Evolutionary conservation across 257 asterid genomes (phyloP), one percentile per base, ranked within the genome.

Genomic region (Fraxinus anomala): DNA sequence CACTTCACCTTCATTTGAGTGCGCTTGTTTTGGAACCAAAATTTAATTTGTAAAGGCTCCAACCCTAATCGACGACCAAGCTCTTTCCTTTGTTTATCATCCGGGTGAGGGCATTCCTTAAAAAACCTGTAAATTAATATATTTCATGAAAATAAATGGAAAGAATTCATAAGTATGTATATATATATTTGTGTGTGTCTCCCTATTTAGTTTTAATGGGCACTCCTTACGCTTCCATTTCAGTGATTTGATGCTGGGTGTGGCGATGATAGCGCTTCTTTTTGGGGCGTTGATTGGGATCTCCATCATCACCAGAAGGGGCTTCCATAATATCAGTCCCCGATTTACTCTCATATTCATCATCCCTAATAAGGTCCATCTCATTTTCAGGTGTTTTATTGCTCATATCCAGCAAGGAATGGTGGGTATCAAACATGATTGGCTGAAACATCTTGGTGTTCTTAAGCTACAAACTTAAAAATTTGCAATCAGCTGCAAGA

Each of bases 1-100:
- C 69, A 63, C 11, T 2, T 75, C 70, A 89, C 96, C 94, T 91
- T 91, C 94, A 91, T 91, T 72, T 91, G 97, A 0, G 98, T 94
- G 21, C 98, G 96, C 77, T 94, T 94, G 88, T 94, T 94, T 69
- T 94, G 98, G 80, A 94, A 94, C 98, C 98, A 94, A 79, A 94
- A 94, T 56, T 94, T 94, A 30, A 94, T 93, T 79, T 94, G 98
- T 88, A 92, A 81, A 16, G 98, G 97, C 73, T 90, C 98, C 26
- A 94, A 73, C 6, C 80, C 83, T 80, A 94, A 81, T 26, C 93
- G 82, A 5, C 96, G 91, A 56, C 98, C 97, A 0, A 94, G 89
- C 83, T 94, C 97, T 74, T 91, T 94, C 90, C 98, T 88, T 85
- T 92, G 97, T 33, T 95, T 93, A 80, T 94, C 99, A 73, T 92